Conservation (phyloP, 371 early-diverging fungal genomes). For the Blastocladiella emersonii region DNA sequence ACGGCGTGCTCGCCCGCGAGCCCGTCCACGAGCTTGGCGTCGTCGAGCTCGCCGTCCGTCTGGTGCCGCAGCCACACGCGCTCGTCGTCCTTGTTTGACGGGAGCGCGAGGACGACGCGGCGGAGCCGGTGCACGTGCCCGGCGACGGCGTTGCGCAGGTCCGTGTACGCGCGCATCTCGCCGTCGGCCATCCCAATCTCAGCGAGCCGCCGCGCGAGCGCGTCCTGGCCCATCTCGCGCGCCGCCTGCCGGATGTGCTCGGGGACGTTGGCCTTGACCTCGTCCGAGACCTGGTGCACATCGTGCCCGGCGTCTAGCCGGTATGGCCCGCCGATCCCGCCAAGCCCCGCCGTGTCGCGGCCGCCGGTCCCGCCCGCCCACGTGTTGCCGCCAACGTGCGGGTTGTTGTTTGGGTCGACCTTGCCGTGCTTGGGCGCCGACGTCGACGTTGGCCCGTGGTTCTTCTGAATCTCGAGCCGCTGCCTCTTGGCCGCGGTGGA, state of each 20-base stretch:
- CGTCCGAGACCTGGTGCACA: slow-evolving; percentile 18
- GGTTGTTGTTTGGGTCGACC: slow-evolving; percentile 20
- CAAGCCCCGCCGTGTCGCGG: slow-evolving; percentile 18
- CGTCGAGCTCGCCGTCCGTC: slow-evolving; percentile 68
- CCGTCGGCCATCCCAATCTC: slow-evolving; percentile 56
- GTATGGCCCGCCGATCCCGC: slow-evolving; percentile 21
- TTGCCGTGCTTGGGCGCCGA: slow-evolving; percentile 24
- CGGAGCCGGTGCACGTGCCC: slow-evolving; percentile 28
- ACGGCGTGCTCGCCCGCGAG: slow-evolving; percentile 63
- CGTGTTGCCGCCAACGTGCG: slow-evolving; percentile 24
- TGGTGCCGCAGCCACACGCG: slow-evolving; percentile 71
- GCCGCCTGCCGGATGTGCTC: slow-evolving; percentile 20
- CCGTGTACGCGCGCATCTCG: slow-evolving; percentile 24
- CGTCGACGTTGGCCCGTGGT: background rate
- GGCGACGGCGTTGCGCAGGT: slow-evolving; percentile 36
- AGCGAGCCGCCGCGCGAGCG: slow-evolving; percentile 42
- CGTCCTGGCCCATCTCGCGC: slow-evolving; percentile 50
- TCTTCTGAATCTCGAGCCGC: slow-evolving; percentile 12
- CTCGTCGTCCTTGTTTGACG: slow-evolving; percentile 58
- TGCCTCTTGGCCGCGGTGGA: slow-evolving; percentile 18
- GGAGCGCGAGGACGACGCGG: slow-evolving; percentile 58
- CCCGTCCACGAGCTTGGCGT: slow-evolving; percentile 62
- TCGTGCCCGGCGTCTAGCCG: slow-evolving; percentile 15
- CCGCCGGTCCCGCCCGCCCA: slow-evolving; percentile 24
- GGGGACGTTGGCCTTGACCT: slow-evolving; percentile 14